phyloP scores from a whole-genome alignment of 495 filamentous ascomycete species.

The Hyaloscypha bicolor region DNA sequence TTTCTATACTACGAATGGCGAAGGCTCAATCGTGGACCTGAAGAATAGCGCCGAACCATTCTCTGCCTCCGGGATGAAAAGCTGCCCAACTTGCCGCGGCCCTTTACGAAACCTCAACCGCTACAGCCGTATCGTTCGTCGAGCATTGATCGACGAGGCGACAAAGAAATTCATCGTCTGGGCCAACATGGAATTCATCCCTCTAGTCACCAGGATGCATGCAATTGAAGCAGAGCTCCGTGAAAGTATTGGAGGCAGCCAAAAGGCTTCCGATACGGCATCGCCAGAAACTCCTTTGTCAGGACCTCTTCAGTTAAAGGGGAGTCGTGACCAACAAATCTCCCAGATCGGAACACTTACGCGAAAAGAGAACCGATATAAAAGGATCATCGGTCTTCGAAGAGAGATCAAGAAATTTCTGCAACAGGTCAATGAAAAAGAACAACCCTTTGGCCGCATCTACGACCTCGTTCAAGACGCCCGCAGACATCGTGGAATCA shows the following conservation, averaged over 20 bases:
- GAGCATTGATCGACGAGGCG: slow-evolving; percentile 65
- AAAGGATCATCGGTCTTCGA: slow-evolving; percentile 43
- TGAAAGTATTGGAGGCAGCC: too few species aligned
- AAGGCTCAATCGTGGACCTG: slow-evolving; percentile 49
- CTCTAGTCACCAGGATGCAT: slow-evolving; percentile 42
- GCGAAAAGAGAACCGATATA: slow-evolving; percentile 41
- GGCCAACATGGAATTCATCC: slow-evolving; percentile 50
- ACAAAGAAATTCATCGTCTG: slow-evolving; percentile 67
- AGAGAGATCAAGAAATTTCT: slow-evolving; percentile 45
- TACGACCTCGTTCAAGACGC: slow-evolving; percentile 54
- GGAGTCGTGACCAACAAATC: slow-evolving; percentile 27
- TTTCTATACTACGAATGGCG: slow-evolving; percentile 52
- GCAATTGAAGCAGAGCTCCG: slow-evolving; percentile 23
- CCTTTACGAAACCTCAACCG: slow-evolving; percentile 63
- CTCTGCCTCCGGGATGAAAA: slow-evolving; percentile 54
- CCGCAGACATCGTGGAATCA: slow-evolving; percentile 41
- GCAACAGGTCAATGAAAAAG: slow-evolving; percentile 48
- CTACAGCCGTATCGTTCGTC: slow-evolving; percentile 67
- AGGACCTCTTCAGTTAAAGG: slow-evolving; percentile 32
- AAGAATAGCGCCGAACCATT: slow-evolving; percentile 50
- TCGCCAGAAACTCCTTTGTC: slow-evolving; percentile 29
- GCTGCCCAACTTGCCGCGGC: slow-evolving; percentile 65
- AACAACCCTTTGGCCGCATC: slow-evolving; percentile 64
- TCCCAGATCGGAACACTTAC: slow-evolving; percentile 27
- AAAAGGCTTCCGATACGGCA: slow-evolving; percentile 24